Base-by-base conservation (phyloP, 176 grass and related monocot genomes). In the Aegilops speltoides region DNA sequence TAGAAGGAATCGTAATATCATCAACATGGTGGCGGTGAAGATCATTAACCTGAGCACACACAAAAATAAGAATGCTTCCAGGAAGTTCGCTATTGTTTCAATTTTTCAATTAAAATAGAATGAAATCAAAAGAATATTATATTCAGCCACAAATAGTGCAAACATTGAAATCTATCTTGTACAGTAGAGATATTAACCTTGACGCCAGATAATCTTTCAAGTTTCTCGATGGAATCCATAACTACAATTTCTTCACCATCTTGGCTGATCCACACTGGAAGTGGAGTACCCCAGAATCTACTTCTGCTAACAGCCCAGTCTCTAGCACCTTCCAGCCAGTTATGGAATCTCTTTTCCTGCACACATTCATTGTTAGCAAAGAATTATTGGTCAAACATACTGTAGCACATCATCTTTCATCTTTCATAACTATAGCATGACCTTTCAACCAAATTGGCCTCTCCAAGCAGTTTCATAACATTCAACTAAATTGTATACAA, bases 231-330 rank as follows among this genome's bases (percentile, higher is more conserved):
- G 26, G 97, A 99, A 84, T 96, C 92, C 85, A 99, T 94, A 67
- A 99, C 94, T 85, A 88, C 87, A 80, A 86, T 94, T 88, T 99
- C 97, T 87, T 93, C 83, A 79, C 92, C 94, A 87, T 99, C 97
- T 87, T 99, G 77, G 62, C 97, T 99, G 34, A 93, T 86, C 97
- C 97, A 99, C 32, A 99, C 50, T 29, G 97, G 97, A 78, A 99
- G 97, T 77, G 97, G 97, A 71, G 97, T 99, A 25, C 97, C 97
- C 97, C 97, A 99, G 81, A 99, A 99, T 93, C 97, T 95, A 85
- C 80, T 99, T 89, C 97, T 87, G 77, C 97, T 99, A 73, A 99
- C 83, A 86, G 91, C 94, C 94, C 97, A 99, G 87, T 99, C 97
- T 79, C 97, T 94, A 78, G 97, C 94, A 64, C 95, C 95, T 94